These are phyloP conservation scores for Podospora comata DNA, from an alignment of 495 filamentous ascomycete genomes.

Conservation along the genomic window DNA sequence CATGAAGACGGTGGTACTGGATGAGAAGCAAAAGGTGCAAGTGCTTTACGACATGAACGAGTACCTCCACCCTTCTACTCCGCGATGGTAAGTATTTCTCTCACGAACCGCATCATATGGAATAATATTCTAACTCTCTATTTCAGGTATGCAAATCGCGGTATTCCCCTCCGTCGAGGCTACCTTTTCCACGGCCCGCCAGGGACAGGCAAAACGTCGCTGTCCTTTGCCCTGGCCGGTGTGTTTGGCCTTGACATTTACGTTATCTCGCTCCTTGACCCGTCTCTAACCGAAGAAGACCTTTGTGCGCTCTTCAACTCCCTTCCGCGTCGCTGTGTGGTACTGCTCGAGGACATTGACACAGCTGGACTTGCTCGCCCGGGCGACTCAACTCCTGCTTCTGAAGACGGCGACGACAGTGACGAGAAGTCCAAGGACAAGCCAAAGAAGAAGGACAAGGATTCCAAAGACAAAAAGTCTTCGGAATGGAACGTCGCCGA, in stretches of 20 bases:
- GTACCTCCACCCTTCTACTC: constrained; percentile 71
- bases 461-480: constrained; percentile 18
- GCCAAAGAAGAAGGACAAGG: constrained; percentile 15
- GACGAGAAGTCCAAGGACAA: constrained; percentile 15
- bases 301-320: constrained; percentile 63
- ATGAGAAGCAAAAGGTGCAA: constrained; percentile 65
- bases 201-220: constrained; percentile 61
- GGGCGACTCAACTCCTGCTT: constrained; percentile 1
- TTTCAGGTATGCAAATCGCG: constrained; percentile 61
- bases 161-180: constrained; percentile 88
- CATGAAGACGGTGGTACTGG: constrained; percentile 80
- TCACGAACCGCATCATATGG: background rate
- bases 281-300: constrained; percentile 65
- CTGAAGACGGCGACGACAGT: constrained; percentile 11
- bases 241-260: constrained; percentile 68
- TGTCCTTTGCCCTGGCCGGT: constrained; percentile 65
- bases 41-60: constrained; percentile 83
- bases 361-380: constrained; percentile 59
- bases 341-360: constrained; percentile 71
- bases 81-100: constrained; percentile 49
- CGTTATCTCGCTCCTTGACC: constrained; percentile 60
- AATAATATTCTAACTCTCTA: background rate
- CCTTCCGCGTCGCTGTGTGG: constrained; percentile 61
- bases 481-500: constrained; percentile 36
- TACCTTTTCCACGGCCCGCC: constrained; percentile 80